These are phyloP conservation scores for Yarrowia bubula DNA, from an alignment of 805 yeast genomes.

Conservation along the genomic window DNA sequence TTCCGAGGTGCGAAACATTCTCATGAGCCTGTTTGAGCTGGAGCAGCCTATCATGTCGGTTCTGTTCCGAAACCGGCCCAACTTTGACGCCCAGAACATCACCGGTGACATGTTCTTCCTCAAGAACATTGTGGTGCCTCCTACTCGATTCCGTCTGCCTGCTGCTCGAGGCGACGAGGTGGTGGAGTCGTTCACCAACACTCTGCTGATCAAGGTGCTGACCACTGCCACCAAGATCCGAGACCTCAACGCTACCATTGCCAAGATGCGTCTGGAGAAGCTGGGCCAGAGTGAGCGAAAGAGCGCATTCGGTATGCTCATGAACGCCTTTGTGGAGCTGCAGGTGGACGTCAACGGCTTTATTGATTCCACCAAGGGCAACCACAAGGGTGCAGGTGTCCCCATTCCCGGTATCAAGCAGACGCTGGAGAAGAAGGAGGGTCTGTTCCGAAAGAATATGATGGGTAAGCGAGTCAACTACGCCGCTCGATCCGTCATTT, in stretches of 20 bases:
- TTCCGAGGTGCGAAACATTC: constrained; percentile 77
- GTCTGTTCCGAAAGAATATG: constrained; percentile 97
- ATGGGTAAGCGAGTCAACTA: constrained; percentile 99
- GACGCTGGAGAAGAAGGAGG: constrained; percentile 97
- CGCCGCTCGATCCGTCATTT: constrained; percentile 98
- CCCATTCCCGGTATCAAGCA: constrained; percentile 97
- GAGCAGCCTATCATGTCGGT: constrained; percentile 69
- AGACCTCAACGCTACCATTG: constrained; percentile 83
- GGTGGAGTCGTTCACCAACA: constrained; percentile 93
- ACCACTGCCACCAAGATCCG: constrained; percentile 78
- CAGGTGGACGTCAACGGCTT: constrained; percentile 95
- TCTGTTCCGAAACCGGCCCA: constrained; percentile 80
- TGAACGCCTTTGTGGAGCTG: constrained; percentile 92
- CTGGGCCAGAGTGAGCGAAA: constrained; percentile 64
- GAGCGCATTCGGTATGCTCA: constrained; percentile 77
- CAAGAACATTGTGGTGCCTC: constrained; percentile 87
- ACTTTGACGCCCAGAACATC: constrained; percentile 43
- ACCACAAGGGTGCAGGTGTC: constrained; percentile 59
- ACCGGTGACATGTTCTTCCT: constrained; percentile 85
- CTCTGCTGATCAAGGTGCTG: constrained; percentile 73
- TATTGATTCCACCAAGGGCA: constrained; percentile 85
- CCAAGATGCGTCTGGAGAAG: constrained; percentile 57
- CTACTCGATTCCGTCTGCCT: constrained; percentile 96
- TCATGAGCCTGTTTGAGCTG: constrained; percentile 68
- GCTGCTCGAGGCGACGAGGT: constrained; percentile 94